Evolutionary conservation across 2,329 filamentous ascomycete species (phyloP).

Genomic region (Blumeria hordei): DNA sequence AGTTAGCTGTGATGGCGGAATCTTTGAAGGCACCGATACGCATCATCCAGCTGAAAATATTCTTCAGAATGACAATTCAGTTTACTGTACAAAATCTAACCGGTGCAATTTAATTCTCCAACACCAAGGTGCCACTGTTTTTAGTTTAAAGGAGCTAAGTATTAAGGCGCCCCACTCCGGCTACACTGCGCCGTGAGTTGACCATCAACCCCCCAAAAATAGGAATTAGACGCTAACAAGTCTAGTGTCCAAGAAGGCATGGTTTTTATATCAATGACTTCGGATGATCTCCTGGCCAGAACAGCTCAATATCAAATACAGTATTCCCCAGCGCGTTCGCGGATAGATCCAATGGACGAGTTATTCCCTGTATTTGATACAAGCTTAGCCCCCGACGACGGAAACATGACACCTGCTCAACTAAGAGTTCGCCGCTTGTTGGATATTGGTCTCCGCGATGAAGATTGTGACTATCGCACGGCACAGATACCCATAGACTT

Average conservation of each 20-base stretch:
- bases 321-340: slow-evolving; percentile 20
- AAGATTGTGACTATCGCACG: slow-evolving; percentile 20
- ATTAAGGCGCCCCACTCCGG: slow-evolving; percentile 64
- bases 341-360: slow-evolving; percentile 10
- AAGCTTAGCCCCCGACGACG: slow-evolving; percentile 28
- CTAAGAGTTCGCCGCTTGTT: slow-evolving; percentile 22
- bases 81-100: slow-evolving; percentile 78
- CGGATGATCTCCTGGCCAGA: slow-evolving; percentile 47
- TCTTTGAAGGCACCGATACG: slow-evolving; percentile 32
- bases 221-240: no score
- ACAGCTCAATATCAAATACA: slow-evolving; percentile 57
- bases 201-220: neutral
- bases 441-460: slow-evolving; percentile 17
- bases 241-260: slow-evolving; percentile 67
- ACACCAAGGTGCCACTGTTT: slow-evolving; percentile 59
- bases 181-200: slow-evolving; percentile 64
- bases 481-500: slow-evolving; percentile 35
- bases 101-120: slow-evolving; percentile 68
- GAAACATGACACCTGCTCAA: slow-evolving; percentile 21
- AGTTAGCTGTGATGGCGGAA: slow-evolving; percentile 67
- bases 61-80: slow-evolving; percentile 54
- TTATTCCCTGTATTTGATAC: slow-evolving; percentile 22
- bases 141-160: slow-evolving; percentile 62
- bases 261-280: slow-evolving; percentile 73
- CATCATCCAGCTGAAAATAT: slow-evolving; percentile 55